Evolutionary conservation across 2,329 filamentous ascomycete species (phyloP).

Genomic region (Fusarium verticillioides): DNA sequence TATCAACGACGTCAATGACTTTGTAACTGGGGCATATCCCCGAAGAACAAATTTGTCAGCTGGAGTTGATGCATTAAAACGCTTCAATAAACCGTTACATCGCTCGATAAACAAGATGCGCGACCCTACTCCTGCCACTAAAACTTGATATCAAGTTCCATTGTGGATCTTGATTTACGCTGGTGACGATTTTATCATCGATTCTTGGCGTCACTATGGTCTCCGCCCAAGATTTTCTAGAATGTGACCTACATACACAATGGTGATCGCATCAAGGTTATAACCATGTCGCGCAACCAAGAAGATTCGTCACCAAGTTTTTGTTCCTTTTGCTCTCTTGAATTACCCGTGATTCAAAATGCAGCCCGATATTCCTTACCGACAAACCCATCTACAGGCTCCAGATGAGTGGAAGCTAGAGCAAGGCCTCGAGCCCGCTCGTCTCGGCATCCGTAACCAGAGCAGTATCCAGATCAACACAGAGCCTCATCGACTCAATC

Average conservation of each 20-base stretch:
- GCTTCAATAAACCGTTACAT: neutral
- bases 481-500: neutral
- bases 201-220: conserved; percentile 11
- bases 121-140: neutral
- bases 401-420: conserved; percentile 65
- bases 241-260: neutral
- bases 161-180: neutral
- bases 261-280: neutral
- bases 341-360: neutral
- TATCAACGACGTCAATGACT: conserved; percentile 2
- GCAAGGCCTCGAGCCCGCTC: conserved; percentile 58
- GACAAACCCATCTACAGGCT: neutral
- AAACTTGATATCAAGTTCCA: neutral
- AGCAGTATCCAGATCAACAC: conserved; percentile 8
- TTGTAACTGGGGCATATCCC: neutral
- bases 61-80: neutral
- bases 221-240: neutral
- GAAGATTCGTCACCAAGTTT: accelerated
- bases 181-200: neutral
- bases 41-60: neutral
- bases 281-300: neutral
- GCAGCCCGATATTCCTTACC: neutral
- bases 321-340: no score
- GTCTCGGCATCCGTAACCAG: conserved; percentile 23
- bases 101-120: neutral